phyloP scores from a whole-genome alignment of 164 flowering plant species.

The Vitis rotundifolia region DNA sequence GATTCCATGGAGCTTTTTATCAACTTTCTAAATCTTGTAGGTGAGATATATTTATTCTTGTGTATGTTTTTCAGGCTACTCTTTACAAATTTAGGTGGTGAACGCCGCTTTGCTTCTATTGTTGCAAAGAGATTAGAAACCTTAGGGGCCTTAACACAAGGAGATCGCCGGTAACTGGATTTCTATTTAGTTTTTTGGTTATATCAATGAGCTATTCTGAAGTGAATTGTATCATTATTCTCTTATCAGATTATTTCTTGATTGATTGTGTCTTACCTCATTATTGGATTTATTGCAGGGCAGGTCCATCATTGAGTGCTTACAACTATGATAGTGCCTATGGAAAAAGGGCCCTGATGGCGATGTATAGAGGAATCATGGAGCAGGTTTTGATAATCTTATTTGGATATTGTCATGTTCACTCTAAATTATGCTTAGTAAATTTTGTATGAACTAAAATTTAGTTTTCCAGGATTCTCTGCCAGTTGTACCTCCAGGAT shows the following conservation, averaged over 20 bases:
- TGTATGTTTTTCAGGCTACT: conserved; percentile 57
- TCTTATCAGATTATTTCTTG: neutral
- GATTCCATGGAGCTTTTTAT: neutral
- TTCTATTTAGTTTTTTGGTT: neutral
- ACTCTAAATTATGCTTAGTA: conserved; percentile 3
- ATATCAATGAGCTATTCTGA: neutral
- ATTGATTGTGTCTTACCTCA: conserved; percentile 11
- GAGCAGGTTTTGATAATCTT: conserved; percentile 63
- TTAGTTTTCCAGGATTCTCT: conserved; percentile 62
- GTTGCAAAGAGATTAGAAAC: conserved; percentile 97
- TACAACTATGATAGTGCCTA: conserved; percentile 91
- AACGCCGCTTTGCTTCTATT: conserved; percentile 98
- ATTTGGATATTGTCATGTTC: neutral
- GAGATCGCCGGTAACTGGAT: conserved; percentile 75
- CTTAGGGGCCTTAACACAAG: conserved; percentile 97
- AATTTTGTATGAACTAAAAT: conserved; percentile 14
- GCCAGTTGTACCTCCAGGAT: conserved; percentile 89
- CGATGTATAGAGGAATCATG: conserved; percentile 88
- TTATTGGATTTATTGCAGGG: conserved; percentile 55
- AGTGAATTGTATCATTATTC: neutral
- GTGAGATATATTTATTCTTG: neutral
- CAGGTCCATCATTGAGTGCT: conserved; percentile 92
- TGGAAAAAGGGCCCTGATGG: conserved; percentile 81
- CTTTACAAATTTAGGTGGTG: conserved; percentile 95
- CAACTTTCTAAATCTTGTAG: conserved; percentile 1